Evolutionary conservation across 2,329 filamentous ascomycete species (phyloP).

Genomic region (Cladorrhinum sp.): DNA sequence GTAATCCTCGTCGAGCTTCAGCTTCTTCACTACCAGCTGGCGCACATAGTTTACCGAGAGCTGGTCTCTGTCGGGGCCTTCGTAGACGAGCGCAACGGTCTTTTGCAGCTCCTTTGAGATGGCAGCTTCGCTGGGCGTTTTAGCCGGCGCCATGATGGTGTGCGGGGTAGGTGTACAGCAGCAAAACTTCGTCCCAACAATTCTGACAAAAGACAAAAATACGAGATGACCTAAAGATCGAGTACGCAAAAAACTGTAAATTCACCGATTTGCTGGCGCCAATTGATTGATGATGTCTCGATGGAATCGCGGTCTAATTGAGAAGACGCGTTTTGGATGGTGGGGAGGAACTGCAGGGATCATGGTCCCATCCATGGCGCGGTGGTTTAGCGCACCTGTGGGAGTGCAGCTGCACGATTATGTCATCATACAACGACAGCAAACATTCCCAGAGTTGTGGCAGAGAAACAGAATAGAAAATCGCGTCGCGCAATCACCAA

Average conservation of each 20-base stretch:
- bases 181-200: background rate
- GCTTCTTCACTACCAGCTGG: conserved; percentile 47
- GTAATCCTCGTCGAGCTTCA: conserved; percentile 50
- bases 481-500: too few relatives aligned
- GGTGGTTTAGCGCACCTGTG: too few relatives aligned
- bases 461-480: too few relatives aligned
- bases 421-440: too few relatives aligned
- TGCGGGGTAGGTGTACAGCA: background rate
- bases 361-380: background rate
- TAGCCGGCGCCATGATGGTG: conserved; percentile 11
- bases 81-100: conserved; percentile 47
- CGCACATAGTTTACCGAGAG: conserved; percentile 58
- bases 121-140: conserved; percentile 4
- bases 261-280: background rate
- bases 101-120: conserved; percentile 46
- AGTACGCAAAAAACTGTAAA: background rate
- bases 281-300: background rate
- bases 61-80: conserved; percentile 39
- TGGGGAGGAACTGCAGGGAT: background rate
- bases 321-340: background rate
- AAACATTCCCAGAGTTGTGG: too few relatives aligned
- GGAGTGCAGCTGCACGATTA: too few relatives aligned
- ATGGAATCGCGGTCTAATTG: background rate
- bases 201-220: background rate
- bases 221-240: background rate